Base-by-base conservation (phyloP, 495 filamentous ascomycete genomes). In the Ascodesmis nigricans region DNA sequence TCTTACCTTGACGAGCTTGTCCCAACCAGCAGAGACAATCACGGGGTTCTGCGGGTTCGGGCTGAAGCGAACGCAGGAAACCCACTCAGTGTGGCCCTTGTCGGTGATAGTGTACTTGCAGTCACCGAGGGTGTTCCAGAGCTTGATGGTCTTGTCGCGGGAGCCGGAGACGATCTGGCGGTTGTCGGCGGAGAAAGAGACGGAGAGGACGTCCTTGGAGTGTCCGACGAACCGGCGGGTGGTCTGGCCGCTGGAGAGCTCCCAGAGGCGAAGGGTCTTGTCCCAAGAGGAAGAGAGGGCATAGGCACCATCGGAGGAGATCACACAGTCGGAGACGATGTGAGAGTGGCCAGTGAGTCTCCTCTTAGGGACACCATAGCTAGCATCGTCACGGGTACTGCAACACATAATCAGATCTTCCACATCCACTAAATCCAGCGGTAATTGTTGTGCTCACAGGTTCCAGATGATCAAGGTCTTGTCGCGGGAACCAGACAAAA, bases 91-190 rank as follows among this genome's bases (percentile, higher is more conserved):
- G 66, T 99, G 87, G 53, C 90, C 87, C 73, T 99, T 95, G 54
- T 99, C 87, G 63, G 78, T 87, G 71, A 99, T 95, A 68, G 84
- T 99, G 72, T 71, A 99, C 70, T 99, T 99, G 80, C 87, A 99
- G 71, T 99, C 87, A 59, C 87, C 87, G 35, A 99, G 81, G 52
- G 87, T 99, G 69, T 99, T 99, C 87, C 87, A 99, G 47, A 99
- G 73, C 78, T 95, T 99, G 73, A 99, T 99, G 53, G 75, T 78
- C 55, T 82, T 74, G 65, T 99, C 87, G 55, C 87, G 80, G 29
- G 87, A 95, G 40, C 82, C 87, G 43, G 87, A 95, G 54, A 99
- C 87, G 64, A 99, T 99, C 71, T 99, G 87, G 56, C 87, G 80
- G 75, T 99, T 99, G 69, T 99, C 87, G 71, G 87, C 87, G 55